phyloP scores from a whole-genome alignment of 2,329 filamentous ascomycete species.

The Thielaviopsis populi region DNA sequence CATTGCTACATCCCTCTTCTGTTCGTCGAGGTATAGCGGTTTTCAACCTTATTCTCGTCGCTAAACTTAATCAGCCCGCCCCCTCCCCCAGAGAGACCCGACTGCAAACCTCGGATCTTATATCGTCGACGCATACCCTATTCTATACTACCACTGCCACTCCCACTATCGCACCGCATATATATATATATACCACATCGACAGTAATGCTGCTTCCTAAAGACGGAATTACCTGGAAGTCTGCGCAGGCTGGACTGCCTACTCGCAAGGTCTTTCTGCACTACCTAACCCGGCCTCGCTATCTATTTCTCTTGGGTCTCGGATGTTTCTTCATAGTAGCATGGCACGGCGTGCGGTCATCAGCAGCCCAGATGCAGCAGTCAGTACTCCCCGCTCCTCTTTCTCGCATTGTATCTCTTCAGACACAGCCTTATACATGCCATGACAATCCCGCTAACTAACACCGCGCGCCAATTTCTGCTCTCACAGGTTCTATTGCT shows the following conservation, averaged over 20 bases:
- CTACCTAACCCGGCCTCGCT: conserved; percentile 60
- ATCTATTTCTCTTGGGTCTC: conserved; percentile 58
- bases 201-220: conserved; percentile 73
- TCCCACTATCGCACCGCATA: neutral
- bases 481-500: conserved; percentile 75
- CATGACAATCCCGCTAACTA: neutral
- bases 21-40: neutral
- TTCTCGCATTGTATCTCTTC: neutral
- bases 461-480: conserved; percentile 4
- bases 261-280: conserved; percentile 57
- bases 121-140: neutral
- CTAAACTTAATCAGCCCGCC: too few relatives aligned
- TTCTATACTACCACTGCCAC: neutral
- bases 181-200: conserved; percentile 20
- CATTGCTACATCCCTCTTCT: neutral
- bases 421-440: neutral
- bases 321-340: conserved; percentile 59
- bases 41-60: neutral
- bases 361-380: conserved; percentile 83
- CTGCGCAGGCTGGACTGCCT: conserved; percentile 63
- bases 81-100: neutral
- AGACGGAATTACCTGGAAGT: conserved; percentile 84
- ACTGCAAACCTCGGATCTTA: neutral
- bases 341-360: conserved; percentile 73
- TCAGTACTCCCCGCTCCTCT: conserved; percentile 29